These are phyloP conservation scores for Trametes sp. DNA, from an alignment of 1,284 basidiomycete species.

Conservation along the genomic window DNA sequence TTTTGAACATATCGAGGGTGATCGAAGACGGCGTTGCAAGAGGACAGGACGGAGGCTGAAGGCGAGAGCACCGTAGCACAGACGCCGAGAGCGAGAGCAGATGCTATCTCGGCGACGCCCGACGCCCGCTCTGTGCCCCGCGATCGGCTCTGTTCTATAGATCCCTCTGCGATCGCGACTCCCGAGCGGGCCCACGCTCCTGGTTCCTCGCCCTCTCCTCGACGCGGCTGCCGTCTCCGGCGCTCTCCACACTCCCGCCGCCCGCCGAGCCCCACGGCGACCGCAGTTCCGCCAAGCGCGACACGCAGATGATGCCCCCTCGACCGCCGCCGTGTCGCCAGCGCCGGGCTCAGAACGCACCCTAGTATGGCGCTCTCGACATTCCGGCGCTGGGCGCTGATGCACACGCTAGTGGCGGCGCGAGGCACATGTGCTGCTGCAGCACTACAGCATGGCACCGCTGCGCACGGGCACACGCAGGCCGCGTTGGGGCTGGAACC, in stretches of 20 bases:
- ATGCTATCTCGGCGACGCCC: conserved; percentile 12
- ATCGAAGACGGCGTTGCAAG: conserved; percentile 1
- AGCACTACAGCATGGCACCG: background rate
- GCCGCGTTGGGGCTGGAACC: background rate
- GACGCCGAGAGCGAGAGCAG: background rate
- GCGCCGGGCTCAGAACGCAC: background rate
- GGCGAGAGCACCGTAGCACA: conserved; percentile 7
- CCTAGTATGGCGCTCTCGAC: conserved; percentile 8
- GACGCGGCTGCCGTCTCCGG: too few relatives aligned
- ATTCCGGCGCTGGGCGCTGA: conserved; percentile 11
- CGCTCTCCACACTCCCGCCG: background rate
- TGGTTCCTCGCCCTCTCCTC: too few relatives aligned
- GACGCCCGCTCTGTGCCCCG: background rate
- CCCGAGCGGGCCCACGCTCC: background rate
- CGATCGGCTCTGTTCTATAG: conserved; percentile 4
- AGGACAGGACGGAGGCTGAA: background rate
- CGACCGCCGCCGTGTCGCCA: too few relatives aligned
- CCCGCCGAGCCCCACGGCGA: background rate
- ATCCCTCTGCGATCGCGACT: conserved; percentile 2
- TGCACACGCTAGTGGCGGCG: too few relatives aligned
- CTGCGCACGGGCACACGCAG: background rate
- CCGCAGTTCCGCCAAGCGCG: background rate
- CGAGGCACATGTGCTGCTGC: too few relatives aligned
- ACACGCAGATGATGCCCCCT: background rate
- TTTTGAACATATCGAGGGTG: conserved; percentile 58